Conservation (phyloP, 2,329 filamentous ascomycete genomes). For the Diaporthe sp. region DNA sequence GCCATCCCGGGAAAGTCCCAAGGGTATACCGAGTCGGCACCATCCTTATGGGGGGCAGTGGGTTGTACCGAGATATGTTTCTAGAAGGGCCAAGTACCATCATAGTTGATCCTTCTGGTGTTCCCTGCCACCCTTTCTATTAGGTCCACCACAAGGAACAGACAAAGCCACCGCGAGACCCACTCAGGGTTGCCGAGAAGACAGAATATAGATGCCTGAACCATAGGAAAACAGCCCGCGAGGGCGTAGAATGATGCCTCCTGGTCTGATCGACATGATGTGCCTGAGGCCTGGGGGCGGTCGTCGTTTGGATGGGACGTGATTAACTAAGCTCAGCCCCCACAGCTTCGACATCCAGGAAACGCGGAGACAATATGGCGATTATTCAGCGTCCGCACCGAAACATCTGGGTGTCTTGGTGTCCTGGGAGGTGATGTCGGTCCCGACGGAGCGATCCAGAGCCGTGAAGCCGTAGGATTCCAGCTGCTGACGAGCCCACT, state of each 20-base stretch:
- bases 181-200: background rate
- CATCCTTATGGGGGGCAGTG: background rate
- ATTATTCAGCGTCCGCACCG: conserved; percentile 14
- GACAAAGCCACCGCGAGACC: conserved; percentile 9
- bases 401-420: background rate
- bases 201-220: conserved; percentile 30
- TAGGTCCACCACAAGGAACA: background rate
- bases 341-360: background rate
- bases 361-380: background rate
- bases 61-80: background rate
- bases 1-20: background rate
- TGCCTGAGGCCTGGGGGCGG: conserved; percentile 14
- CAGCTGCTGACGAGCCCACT: conserved; percentile 3
- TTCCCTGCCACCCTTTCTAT: conserved; percentile 17
- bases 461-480: background rate
- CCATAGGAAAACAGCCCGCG: conserved; percentile 8
- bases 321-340: conserved; percentile 29
- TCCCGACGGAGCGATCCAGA: background rate
- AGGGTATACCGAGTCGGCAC: background rate
- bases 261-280: conserved; percentile 24
- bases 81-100: conserved; percentile 26
- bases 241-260: conserved; percentile 26
- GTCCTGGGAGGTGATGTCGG: background rate
- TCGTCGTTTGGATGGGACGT: background rate
- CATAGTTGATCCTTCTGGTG: conserved; percentile 7